Percentiles rank a stretch among this genome's conserved stretches.
Conservation (phyloP, 2,329 filamentous ascomycete genomes). For the Tolypocladium album region DNA sequence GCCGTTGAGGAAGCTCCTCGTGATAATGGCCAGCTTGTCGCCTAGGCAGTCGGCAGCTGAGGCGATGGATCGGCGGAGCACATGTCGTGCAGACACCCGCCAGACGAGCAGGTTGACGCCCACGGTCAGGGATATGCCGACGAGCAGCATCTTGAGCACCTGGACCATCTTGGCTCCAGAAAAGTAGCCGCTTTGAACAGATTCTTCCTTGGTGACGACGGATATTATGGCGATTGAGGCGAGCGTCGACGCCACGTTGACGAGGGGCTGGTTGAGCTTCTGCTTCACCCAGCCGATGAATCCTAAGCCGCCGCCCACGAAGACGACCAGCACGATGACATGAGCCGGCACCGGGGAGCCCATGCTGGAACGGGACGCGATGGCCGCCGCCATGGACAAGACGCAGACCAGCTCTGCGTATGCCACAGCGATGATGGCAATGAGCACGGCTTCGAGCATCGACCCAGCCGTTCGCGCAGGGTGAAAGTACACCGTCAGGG, state of each 20-base stretch:
- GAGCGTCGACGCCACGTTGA: slow-evolving; percentile 77
- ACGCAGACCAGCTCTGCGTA: slow-evolving; percentile 63
- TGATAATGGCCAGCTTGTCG: slow-evolving; percentile 72
- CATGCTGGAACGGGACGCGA: slow-evolving; percentile 60
- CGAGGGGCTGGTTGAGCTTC: slow-evolving; percentile 63
- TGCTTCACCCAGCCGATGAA: slow-evolving; percentile 86
- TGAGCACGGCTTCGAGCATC: slow-evolving; percentile 76
- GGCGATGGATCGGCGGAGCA: slow-evolving; percentile 61
- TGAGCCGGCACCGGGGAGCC: slow-evolving; percentile 63
- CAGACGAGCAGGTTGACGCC: slow-evolving; percentile 67
- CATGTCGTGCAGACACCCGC: slow-evolving; percentile 64
- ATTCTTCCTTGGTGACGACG: slow-evolving; percentile 81
- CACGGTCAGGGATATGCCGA: slow-evolving; percentile 64
- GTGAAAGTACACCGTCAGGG: slow-evolving; percentile 91
- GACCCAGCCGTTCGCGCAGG: slow-evolving; percentile 77
- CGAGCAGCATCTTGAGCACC: slow-evolving; percentile 72
- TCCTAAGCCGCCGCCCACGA: slow-evolving; percentile 76
- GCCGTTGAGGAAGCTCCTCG: slow-evolving; percentile 73
- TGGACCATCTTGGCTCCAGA: slow-evolving; percentile 73
- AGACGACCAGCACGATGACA: slow-evolving; percentile 67
- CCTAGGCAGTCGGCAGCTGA: slow-evolving; percentile 65
- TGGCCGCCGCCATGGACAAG: slow-evolving; percentile 79
- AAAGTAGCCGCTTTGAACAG: slow-evolving; percentile 72
- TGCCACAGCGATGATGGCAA: slow-evolving; percentile 66
- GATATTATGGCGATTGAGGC: slow-evolving; percentile 84